Base-by-base conservation (phyloP, 306 rosid genomes). In the Medicago lupulina region DNA sequence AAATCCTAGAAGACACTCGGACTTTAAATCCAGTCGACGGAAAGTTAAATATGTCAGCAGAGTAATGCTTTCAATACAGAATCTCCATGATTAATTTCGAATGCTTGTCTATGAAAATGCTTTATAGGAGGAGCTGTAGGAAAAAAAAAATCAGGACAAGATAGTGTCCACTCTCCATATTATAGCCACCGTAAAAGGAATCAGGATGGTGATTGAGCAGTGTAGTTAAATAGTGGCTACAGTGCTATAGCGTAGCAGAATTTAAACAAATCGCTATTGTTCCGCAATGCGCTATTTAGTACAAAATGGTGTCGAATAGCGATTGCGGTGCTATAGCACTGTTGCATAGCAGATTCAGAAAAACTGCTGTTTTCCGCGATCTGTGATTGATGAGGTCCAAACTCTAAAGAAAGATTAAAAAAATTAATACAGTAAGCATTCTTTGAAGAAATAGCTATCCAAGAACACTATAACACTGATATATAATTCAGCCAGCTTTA, bases 321-420 rank as follows among this genome's bases (percentile, higher is more conserved):
- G 4, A 2, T 3, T 25, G 2, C 2, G 2, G 28, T 41, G 12
- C 13, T 41, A 41, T 41, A 41, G 12, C 47, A 41, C 11, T 10
- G 46, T 41, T 41, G 46, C 46, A 10, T 41, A 41, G 11, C 46
- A 41, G 46, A 41, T 2, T 41, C 47, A 3, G 2, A 41, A 1
- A 41, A 41, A 41, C 47, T 41, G 47, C 12, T 41, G 9, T 41
- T 8, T 41, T 41, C 2, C 2, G 12, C 47, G 12, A 41, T 41
- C 36, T 31, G 36, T 4, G 36, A 34, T 34, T 34, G 7, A 34
- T 34, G 38, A 67, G 55, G 67, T 41, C 63, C 74, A 7, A 4
- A 54, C 60, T 54, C 60, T 2, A 54, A 54, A 62, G 54, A 70
- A 70, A 15, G 71, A 60, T 59, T n/a, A n/a, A 79, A 53, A 41